phyloP scores from a whole-genome alignment of 1,284 basidiomycete species.

The Leccinum huronense region DNA sequence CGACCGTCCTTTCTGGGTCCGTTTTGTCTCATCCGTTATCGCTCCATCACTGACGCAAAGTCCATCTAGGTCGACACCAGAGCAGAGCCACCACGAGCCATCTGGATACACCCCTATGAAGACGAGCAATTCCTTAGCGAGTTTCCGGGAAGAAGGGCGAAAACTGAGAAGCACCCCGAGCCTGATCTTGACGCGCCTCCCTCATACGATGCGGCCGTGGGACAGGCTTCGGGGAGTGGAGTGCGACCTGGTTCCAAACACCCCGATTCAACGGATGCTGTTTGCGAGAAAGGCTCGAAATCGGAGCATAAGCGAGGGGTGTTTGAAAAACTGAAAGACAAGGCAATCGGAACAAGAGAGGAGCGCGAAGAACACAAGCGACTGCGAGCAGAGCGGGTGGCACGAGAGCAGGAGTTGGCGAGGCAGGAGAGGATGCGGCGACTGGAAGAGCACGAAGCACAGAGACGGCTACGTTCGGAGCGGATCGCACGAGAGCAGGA shows the following conservation, averaged over 20 bases:
- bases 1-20: slow-evolving; percentile 37
- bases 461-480: slow-evolving; percentile 38
- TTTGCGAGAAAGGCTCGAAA: slow-evolving; percentile 3
- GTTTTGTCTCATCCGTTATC: slow-evolving; percentile 10
- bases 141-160: slow-evolving; percentile 51
- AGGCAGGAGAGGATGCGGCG: slow-evolving; percentile 19
- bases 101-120: slow-evolving; percentile 70
- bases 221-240: slow-evolving; percentile 33
- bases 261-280: neutral
- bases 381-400: slow-evolving; percentile 38
- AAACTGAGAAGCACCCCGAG: slow-evolving; percentile 28
- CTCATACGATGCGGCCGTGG: slow-evolving; percentile 27
- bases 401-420: slow-evolving; percentile 20
- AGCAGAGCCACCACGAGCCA: slow-evolving; percentile 61
- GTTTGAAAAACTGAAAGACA: slow-evolving; percentile 61
- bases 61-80: slow-evolving; percentile 58
- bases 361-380: slow-evolving; percentile 53
- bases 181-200: slow-evolving; percentile 30
- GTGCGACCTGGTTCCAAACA: slow-evolving; percentile 5
- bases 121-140: slow-evolving; percentile 59
- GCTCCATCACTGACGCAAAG: neutral
- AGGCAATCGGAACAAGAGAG: slow-evolving; percentile 60
- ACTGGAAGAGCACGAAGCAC: slow-evolving; percentile 39
- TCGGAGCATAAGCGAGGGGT: slow-evolving; percentile 48
- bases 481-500: slow-evolving; percentile 33